phyloP scores from a whole-genome alignment of 768 basidiomycete genomes.

The Pleurotus cornucopiae region DNA sequence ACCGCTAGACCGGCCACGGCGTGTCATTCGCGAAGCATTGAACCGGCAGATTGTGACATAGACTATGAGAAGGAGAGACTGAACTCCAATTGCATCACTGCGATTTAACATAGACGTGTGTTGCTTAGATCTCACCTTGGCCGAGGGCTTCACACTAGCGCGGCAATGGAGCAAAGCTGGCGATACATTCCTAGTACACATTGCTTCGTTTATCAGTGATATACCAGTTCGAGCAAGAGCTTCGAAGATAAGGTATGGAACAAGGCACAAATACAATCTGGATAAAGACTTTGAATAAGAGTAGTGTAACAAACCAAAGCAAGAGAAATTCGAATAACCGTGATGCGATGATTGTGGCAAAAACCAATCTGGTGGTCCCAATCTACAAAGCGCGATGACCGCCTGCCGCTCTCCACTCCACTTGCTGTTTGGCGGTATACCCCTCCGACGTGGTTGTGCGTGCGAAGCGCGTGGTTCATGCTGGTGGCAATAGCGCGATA shows the following conservation, averaged over 20 bases:
- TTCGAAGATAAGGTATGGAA: neutral
- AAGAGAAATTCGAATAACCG: conserved; percentile 2
- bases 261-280: conserved; percentile 7
- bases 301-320: neutral
- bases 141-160: no score
- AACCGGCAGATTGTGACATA: no score
- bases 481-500: neutral
- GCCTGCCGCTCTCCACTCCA: no score
- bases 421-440: neutral
- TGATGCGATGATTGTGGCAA: neutral
- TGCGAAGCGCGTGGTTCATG: neutral
- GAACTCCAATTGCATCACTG: no score
- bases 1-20: no score
- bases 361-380: neutral
- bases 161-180: no score
- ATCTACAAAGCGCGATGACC: no score
- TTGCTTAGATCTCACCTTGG: no score
- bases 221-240: neutral
- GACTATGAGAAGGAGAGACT: no score
- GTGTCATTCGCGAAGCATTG: no score
- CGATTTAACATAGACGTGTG: no score
- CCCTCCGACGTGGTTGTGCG: neutral
- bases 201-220: neutral
- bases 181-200: neutral
- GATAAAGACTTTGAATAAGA: conserved; percentile 8